phyloP scores from a whole-genome alignment of 768 basidiomycete species.

The Kondoa subrosea region DNA sequence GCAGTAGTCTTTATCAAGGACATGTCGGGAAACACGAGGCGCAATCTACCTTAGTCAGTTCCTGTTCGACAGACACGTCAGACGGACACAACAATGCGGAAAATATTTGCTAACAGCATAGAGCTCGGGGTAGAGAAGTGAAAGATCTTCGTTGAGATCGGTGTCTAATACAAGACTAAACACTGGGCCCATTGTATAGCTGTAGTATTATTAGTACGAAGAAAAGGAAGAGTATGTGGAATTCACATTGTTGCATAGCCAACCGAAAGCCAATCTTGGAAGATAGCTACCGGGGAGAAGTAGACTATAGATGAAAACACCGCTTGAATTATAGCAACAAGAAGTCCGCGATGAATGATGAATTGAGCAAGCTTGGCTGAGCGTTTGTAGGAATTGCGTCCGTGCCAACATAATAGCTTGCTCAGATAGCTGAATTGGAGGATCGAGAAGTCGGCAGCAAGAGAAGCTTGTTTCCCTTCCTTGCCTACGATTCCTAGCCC shows the following conservation, averaged over 20 bases:
- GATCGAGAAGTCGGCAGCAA: slow-evolving; percentile 97
- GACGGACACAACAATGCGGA: slow-evolving; percentile 28
- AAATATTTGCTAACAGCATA: slow-evolving; percentile 44
- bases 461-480: slow-evolving; percentile 93
- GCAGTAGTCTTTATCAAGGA: slow-evolving; percentile 4
- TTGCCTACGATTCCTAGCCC: slow-evolving; percentile 97
- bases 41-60: slow-evolving; percentile 18
- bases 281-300: slow-evolving; percentile 88
- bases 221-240: slow-evolving; percentile 4
- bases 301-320: slow-evolving; percentile 73
- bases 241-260: slow-evolving; percentile 37
- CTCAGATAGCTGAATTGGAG: slow-evolving; percentile 91
- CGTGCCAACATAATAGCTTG: slow-evolving; percentile 94
- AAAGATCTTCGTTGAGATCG: slow-evolving; percentile 89
- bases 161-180: slow-evolving; percentile 91
- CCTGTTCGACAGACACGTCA: slow-evolving; percentile 64
- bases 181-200: slow-evolving; percentile 96
- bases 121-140: slow-evolving; percentile 85
- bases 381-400: slow-evolving; percentile 93
- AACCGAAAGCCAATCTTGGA: slow-evolving; percentile 95
- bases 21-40: neutral
- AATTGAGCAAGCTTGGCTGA: slow-evolving; percentile 96
- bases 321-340: slow-evolving; percentile 95
- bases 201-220: slow-evolving; percentile 28
- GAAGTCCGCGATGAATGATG: slow-evolving; percentile 67